A percentile compares a stretch with the other conserved stretches of the same genome.
Conservation (phyloP, 2,329 filamentous ascomycete genomes). For the Colletotrichum cuscutae region DNA sequence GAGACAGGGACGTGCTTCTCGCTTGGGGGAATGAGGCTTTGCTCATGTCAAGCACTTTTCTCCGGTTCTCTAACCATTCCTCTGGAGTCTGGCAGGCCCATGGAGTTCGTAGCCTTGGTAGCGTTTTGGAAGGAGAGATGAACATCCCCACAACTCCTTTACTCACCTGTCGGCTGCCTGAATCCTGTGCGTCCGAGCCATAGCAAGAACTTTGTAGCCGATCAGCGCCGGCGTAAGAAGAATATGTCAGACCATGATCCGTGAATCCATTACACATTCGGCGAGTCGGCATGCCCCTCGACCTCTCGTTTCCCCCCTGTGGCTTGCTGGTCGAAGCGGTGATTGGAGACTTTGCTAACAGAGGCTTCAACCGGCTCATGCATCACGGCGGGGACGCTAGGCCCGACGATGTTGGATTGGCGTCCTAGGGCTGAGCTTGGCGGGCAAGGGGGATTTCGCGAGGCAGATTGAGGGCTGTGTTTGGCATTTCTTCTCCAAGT, state of each 20-base stretch:
- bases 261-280: background rate
- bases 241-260: background rate
- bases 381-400: background rate
- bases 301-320: background rate
- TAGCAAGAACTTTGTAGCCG: background rate
- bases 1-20: background rate
- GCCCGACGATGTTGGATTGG: slow-evolving; percentile 15
- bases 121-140: background rate
- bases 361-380: background rate
- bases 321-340: background rate
- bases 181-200: background rate
- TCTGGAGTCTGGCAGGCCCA: background rate
- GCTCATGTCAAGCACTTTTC: background rate
- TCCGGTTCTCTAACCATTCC: background rate
- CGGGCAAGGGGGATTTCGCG: background rate
- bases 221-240: background rate
- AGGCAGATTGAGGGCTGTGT: slow-evolving; percentile 6
- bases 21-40: background rate
- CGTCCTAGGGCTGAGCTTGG: slow-evolving; percentile 31
- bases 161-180: background rate
- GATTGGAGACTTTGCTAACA: background rate
- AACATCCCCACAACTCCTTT: background rate
- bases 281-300: background rate
- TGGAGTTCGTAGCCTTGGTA: background rate
- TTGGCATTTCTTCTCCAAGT: background rate